Evolutionary conservation across 2,329 filamentous ascomycete genomes (phyloP), one percentile per base, ranked within the genome.

Genomic region (Elsinoe fawcettii): DNA sequence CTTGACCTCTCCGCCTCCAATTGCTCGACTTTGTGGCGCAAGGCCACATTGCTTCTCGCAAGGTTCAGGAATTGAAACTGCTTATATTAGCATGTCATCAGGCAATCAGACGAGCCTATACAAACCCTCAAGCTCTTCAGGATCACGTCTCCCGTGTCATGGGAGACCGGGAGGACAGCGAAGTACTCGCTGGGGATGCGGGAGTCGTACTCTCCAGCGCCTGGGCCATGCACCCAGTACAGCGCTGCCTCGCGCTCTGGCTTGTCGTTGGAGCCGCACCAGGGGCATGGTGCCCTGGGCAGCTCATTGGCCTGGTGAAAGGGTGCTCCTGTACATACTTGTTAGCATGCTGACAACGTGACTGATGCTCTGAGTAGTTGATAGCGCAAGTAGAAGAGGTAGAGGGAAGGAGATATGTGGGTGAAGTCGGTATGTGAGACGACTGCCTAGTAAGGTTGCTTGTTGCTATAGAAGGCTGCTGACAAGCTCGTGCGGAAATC

Each of bases 171-270:
- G n/a, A 77, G 76, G 30, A 71, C 68, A 37, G 64, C 64, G 55
- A 78, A 74, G 67, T 72, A 78, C 5, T 64, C 60, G 0, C 63
- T 55, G 1, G 77, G 75, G 18, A 80, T 76, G 1, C 66, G 63
- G 5, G 64, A 60, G 56, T 79, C 75, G 58, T 73, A 70, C 55
- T 76, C 69, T 53, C 72, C 71, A 9, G 69, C 62, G 0, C 64
- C 59, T 55, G 73, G 68, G n/a, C 76, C 75, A 41, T 73, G 70
- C 27, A 80, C 70, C 3, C 71, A 72, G 60, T 72, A 78, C 9
- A 79, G 66, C 8, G 70, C 67, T 44, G 41, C 41, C 56, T 70
- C 72, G 20, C 63, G 61, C 3, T 63, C 61, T 4, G 61, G 44
- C 44, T 76, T 72, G 56, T 65, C 64, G 23, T 73, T 68, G 8